phyloP scores from a whole-genome alignment of 2,329 filamentous ascomycete species.

The Mycosphaerella sp. region DNA sequence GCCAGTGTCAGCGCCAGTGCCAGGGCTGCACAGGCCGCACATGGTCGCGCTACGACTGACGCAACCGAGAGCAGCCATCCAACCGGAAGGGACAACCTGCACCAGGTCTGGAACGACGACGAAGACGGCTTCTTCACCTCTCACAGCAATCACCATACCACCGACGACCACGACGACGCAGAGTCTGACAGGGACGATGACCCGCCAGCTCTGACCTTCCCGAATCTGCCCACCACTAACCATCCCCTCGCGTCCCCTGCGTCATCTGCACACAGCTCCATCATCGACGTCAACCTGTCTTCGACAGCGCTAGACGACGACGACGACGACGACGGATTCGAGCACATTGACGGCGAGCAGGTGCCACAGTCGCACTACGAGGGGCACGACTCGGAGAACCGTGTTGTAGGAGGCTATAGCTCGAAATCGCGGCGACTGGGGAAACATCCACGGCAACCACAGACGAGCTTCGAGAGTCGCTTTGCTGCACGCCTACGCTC shows the following conservation, averaged over 20 bases:
- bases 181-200: neutral
- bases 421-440: slow-evolving; percentile 7
- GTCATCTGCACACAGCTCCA: slow-evolving; percentile 14
- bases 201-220: neutral
- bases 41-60: neutral
- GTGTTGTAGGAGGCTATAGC: slow-evolving; percentile 8
- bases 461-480: slow-evolving; percentile 1
- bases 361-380: slow-evolving; percentile 14
- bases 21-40: neutral
- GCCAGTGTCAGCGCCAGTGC: neutral
- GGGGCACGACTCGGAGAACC: slow-evolving; percentile 13
- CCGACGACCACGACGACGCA: neutral
- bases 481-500: slow-evolving; percentile 10
- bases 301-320: neutral
- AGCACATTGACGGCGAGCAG: slow-evolving; percentile 17
- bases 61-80: neutral
- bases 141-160: neutral
- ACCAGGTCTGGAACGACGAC: slow-evolving; percentile 3
- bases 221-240: slow-evolving; percentile 2
- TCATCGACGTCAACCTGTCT: slow-evolving; percentile 10
- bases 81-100: neutral
- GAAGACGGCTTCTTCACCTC: too few relatives aligned
- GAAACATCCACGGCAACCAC: slow-evolving; percentile 1
- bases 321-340: slow-evolving; percentile 16
- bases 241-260: slow-evolving; percentile 1